Evolutionary conservation across 257 asterid genomes (phyloP), one percentile per base, ranked within the genome.

Genomic region (Ajuga chamaepitys): DNA sequence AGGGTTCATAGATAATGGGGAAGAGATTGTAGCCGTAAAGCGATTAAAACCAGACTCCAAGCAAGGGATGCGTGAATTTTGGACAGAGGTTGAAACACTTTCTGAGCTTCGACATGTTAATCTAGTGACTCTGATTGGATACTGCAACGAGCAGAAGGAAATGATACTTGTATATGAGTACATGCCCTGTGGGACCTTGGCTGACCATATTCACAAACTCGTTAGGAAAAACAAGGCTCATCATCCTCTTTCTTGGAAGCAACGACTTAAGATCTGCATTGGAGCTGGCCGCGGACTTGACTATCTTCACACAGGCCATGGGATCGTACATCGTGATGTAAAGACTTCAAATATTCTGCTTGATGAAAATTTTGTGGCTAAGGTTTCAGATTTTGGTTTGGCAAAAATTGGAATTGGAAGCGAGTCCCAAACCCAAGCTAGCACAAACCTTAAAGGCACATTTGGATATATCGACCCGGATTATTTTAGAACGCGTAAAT

Each of bases 351-450:
- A 86, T 69, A 78, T 86, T 44, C 78, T 83, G 44, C 70, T 86
- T 22, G 88, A 81, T 51, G 82, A 81, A 50, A 74, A 65, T 14
- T 78, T 80, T 77, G 85, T 70, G 57, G 85, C 88, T 16, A 84
- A 84, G 79, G 82, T 86, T 66, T 82, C 91, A 4, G 95, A 86
- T 75, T 84, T 86, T 38, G 95, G 95, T 48, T 68, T 86, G 72
- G 86, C 91, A 32, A 84, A 84, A 71, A 75, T 62, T 62, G 77
- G 66, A 56, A 65, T 51, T 41, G 56, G 70, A 13, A 74, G 79
- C 16, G 82, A 78, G 48, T 70, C 76, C 12, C 71, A 72, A 51
- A 67, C 70, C 46, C 82, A 75, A 52, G 77, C 78, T 65, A 81
- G 85, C 71, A 80, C 88, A 9, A 64, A 77, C 75, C 72, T 84